These are phyloP conservation scores for Lanmaoa rubissima DNA, from an alignment of 768 basidiomycete species.

Conservation along the genomic window DNA sequence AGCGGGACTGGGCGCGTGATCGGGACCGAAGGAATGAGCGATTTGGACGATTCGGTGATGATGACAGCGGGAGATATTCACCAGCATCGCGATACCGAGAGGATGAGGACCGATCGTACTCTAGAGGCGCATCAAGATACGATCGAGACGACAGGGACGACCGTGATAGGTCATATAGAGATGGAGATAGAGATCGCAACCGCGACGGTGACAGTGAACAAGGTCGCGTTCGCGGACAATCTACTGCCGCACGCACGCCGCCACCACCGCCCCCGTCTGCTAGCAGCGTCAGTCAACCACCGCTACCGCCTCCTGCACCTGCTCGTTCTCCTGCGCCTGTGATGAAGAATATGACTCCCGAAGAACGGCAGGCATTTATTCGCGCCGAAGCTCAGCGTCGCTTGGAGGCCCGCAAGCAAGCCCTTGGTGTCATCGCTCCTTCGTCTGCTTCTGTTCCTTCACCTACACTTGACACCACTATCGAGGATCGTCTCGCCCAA, in stretches of 20 bases:
- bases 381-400: constrained; percentile 78
- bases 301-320: constrained; percentile 48
- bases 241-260: constrained; percentile 41
- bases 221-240: constrained; percentile 33
- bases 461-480: constrained; percentile 67
- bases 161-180: constrained; percentile 30
- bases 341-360: constrained; percentile 78
- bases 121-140: constrained; percentile 39
- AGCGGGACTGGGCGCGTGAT: constrained; percentile 72
- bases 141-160: constrained; percentile 41
- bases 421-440: constrained; percentile 67
- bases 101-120: constrained; percentile 54
- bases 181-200: constrained; percentile 24
- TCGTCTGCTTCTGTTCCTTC: constrained; percentile 35
- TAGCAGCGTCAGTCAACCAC: constrained; percentile 31
- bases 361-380: constrained; percentile 76
- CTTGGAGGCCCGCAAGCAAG: constrained; percentile 81
- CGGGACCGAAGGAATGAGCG: constrained; percentile 84
- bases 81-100: constrained; percentile 36
- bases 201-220: constrained; percentile 29
- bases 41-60: constrained; percentile 64
- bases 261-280: constrained; percentile 48
- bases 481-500: constrained; percentile 79
- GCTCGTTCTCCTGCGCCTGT: constrained; percentile 57
- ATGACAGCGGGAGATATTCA: constrained; percentile 32